A percentile compares a stretch with the other conserved stretches of the same genome.
These are phyloP conservation scores for Flaveria floridana DNA, from an alignment of 140 eudicot genomes.

Conservation along the genomic window DNA sequence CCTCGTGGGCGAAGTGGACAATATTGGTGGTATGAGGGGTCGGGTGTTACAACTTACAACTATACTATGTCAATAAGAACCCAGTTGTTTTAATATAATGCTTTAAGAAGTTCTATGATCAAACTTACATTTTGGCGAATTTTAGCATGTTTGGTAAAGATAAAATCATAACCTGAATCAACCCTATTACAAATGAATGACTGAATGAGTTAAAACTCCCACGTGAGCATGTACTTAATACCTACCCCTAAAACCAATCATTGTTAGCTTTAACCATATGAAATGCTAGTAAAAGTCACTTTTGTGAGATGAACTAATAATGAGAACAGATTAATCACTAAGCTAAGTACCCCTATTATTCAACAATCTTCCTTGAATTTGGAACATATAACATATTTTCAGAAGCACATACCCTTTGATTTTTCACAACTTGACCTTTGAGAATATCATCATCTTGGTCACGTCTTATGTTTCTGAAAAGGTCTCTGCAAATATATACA, in stretches of 20 bases:
- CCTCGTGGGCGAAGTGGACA: too few relatives aligned
- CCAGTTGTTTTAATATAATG: neutral
- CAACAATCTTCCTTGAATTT: conserved; percentile 11
- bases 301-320: too few relatives aligned
- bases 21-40: too few relatives aligned
- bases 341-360: neutral
- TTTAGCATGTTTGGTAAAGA: neutral
- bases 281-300: too few relatives aligned
- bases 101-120: neutral
- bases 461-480: conserved; percentile 56
- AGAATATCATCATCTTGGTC: conserved; percentile 78
- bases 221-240: too few relatives aligned
- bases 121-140: neutral
- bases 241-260: too few relatives aligned
- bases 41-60: too few relatives aligned
- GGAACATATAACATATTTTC: neutral
- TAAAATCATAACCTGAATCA: too few relatives aligned
- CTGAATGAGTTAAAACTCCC: too few relatives aligned
- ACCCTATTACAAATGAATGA: too few relatives aligned
- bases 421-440: conserved; percentile 82
- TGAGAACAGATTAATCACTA: too few relatives aligned
- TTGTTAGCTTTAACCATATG: too few relatives aligned
- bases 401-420: conserved; percentile 56
- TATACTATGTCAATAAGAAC: neutral
- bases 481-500: conserved; percentile 44